Evolutionary conservation across 495 filamentous ascomycete species (phyloP).

Genomic region (Penicillium parvum): DNA sequence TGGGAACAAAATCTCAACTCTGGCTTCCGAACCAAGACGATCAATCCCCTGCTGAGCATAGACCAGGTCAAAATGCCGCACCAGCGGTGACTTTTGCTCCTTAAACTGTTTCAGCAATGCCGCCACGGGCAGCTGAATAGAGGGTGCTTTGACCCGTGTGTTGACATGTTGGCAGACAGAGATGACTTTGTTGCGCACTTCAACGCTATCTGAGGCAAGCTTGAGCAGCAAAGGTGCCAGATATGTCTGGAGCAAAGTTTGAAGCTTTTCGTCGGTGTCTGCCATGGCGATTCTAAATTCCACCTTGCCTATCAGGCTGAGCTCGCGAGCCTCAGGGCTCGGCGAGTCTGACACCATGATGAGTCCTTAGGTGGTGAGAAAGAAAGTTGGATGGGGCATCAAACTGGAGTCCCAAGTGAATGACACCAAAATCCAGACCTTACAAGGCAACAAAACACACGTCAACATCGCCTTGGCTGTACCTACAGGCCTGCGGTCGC

Average conservation of each 20-base stretch:
- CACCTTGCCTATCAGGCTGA: conserved; percentile 82
- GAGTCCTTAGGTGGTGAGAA: background rate
- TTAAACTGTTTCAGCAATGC: conserved; percentile 88
- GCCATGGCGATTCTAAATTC: conserved; percentile 85
- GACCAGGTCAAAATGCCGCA: conserved; percentile 82
- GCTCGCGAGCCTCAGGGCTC: conserved; percentile 66
- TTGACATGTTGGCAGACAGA: conserved; percentile 76
- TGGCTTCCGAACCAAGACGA: conserved; percentile 58
- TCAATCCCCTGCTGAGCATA: conserved; percentile 85
- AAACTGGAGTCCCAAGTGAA: background rate
- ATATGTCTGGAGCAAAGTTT: conserved; percentile 69
- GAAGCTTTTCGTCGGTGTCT: conserved; percentile 76
- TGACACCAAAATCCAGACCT: background rate
- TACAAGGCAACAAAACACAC: conserved; percentile 23
- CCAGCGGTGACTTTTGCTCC: conserved; percentile 60
- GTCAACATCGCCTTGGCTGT: conserved; percentile 12
- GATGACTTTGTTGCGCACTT: conserved; percentile 79
- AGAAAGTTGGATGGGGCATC: conserved; percentile 2
- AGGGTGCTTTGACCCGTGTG: conserved; percentile 60
- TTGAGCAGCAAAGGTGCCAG: conserved; percentile 81
- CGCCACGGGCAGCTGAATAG: conserved; percentile 77
- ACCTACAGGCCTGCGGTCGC: no score
- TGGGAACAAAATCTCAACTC: conserved; percentile 64
- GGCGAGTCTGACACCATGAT: conserved; percentile 38
- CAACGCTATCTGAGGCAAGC: conserved; percentile 69